Evolutionary conservation across 2,329 filamentous ascomycete genomes (phyloP).

Genomic region (Ceratocystis ficicola): DNA sequence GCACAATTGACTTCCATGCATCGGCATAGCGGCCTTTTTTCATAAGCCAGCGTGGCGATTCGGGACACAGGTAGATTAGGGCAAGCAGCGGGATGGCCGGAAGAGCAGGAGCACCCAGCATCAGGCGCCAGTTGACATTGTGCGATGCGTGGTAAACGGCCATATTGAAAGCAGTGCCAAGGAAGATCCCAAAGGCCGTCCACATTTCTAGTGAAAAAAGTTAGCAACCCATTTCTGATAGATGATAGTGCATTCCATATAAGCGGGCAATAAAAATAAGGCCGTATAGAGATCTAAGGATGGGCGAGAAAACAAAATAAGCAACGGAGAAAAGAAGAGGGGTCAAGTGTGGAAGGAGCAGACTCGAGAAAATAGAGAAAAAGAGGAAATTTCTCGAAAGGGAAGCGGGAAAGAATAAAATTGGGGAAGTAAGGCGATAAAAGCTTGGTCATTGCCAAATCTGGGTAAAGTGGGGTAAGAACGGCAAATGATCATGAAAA

Average conservation of each 20-base stretch:
- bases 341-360: background rate
- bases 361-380: background rate
- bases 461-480: slow-evolving; percentile 23
- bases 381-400: background rate
- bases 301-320: background rate
- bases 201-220: slow-evolving; percentile 32
- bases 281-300: background rate
- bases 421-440: background rate
- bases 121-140: slow-evolving; percentile 46
- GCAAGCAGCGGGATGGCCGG: slow-evolving; percentile 50
- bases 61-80: slow-evolving; percentile 48
- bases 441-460: slow-evolving; percentile 24
- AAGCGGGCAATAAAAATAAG: no score
- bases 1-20: slow-evolving; percentile 45
- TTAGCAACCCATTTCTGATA: background rate
- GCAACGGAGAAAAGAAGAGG: background rate
- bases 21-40: slow-evolving; percentile 45
- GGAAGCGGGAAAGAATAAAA: background rate
- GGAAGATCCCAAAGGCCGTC: slow-evolving; percentile 48
- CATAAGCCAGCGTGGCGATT: slow-evolving; percentile 55
- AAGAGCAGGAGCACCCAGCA: slow-evolving; percentile 49
- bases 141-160: slow-evolving; percentile 47
- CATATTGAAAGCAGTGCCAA: slow-evolving; percentile 54
- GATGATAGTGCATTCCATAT: no score
- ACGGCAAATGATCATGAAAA: slow-evolving; percentile 7